A percentile compares a stretch with the other conserved stretches of the same genome.
phyloP scores from a whole-genome alignment of 352 stramenopile species.

The Pythium apleroticum region DNA sequence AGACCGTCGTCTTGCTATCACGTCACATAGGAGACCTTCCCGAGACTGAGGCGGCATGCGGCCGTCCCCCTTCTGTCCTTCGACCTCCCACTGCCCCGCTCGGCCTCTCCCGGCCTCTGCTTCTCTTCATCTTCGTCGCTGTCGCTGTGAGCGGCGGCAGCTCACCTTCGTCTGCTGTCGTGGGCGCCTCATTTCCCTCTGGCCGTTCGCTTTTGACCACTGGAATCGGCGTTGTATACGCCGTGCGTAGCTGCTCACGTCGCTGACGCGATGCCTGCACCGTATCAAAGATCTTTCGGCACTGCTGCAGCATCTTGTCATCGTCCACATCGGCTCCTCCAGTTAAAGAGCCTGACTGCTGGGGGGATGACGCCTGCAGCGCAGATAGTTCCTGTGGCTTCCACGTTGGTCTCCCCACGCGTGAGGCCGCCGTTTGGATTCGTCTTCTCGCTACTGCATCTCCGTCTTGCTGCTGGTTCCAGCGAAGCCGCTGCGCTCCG shows the following conservation, averaged over 20 bases:
- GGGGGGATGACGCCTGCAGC: constrained; percentile 12
- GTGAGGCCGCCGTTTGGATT: constrained; percentile 15
- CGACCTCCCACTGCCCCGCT: not conserved
- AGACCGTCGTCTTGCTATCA: not conserved
- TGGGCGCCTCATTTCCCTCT: not conserved
- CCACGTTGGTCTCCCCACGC: constrained; percentile 22
- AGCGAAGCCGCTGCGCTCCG: not conserved
- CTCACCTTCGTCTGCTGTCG: not conserved
- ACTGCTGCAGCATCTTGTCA: constrained; percentile 27
- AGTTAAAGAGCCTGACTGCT: no score
- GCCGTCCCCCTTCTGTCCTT: not conserved
- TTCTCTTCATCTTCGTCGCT: not conserved
- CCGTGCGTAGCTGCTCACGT: constrained; percentile 4
- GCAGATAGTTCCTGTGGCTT: constrained; percentile 23
- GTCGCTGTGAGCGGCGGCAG: not conserved
- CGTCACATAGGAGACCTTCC: not conserved
- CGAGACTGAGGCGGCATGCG: not conserved
- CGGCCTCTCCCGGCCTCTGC: not conserved
- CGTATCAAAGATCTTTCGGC: constrained; percentile 20
- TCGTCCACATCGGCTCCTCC: constrained; percentile 13
- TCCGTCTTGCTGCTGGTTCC: constrained; percentile 1
- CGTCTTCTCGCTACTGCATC: not conserved
- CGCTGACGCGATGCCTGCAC: constrained; percentile 11
- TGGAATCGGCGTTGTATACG: constrained; percentile 5
- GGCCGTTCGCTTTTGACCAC: not conserved